Evolutionary conservation across 2,329 filamentous ascomycete species (phyloP), one percentile per base, ranked within the genome.

Genomic region (Alternaria sp.): DNA sequence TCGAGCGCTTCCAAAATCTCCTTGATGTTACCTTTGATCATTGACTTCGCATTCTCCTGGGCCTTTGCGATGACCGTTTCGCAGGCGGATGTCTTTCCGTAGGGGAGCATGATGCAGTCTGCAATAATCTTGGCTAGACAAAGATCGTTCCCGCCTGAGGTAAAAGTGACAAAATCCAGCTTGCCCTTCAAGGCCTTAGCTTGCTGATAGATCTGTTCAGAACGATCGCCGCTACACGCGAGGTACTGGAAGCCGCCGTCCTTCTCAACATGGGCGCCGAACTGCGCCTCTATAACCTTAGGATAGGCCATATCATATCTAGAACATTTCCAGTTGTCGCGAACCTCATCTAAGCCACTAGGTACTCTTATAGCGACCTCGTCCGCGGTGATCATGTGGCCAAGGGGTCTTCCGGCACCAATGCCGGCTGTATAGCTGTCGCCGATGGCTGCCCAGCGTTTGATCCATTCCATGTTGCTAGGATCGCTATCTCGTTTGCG

Each of bases 211-310:
- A 53, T 53, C 3, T 53, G 48, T 32, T 58, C 48, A 5, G 48
- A 58, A 53, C 48, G 42, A 16, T 53, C 48, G 41, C 55, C 55
- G 42, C 41, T 58, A n/a, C 55, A 58, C 14, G 48, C 55, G 8
- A 58, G 55, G 28, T 53, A 53, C 2, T 58, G 55, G 48, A 58
- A 58, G 8, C 55, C 55, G 41, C 48, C 55, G 22, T 58, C 32
- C n/a, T 48, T 42, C 38, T 58, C 39, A 18, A 53, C 8, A 7
- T 58, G 55, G 24, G 48, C n/a, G 16, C 48, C 55, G 3, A 58
- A 58, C 41, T 58, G 55, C 3, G 55, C 48, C 18, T 58, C 55
- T 11, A 58, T 58, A 0, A 58, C 55, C 12, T 58, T 58, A n/a
- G 55, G 55, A 18, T 58, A 58, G 0, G 55, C 42, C 32, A 53